These are phyloP conservation scores for Trichoderma semiorbis DNA, from an alignment of 2,329 filamentous ascomycete species.

Conservation along the genomic window DNA sequence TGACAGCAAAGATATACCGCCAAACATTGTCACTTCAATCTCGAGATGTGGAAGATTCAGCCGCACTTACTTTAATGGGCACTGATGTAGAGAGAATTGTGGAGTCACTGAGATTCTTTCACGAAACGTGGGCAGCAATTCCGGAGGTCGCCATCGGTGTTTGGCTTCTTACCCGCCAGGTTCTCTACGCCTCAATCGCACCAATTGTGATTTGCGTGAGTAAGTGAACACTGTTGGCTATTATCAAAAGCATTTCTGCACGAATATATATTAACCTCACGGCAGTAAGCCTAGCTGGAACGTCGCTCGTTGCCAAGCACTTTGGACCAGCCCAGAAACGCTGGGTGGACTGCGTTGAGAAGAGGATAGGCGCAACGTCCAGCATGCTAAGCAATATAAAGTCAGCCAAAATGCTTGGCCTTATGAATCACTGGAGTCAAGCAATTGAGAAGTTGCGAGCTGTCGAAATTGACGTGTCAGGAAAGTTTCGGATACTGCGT, in stretches of 20 bases:
- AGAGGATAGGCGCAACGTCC: background rate
- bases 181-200: background rate
- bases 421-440: background rate
- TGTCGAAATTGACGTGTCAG: background rate
- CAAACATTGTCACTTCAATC: constrained; percentile 37
- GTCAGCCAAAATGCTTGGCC: background rate
- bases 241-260: background rate
- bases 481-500: background rate
- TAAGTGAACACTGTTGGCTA: background rate
- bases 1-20: constrained; percentile 38
- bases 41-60: constrained; percentile 30
- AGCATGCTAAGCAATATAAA: background rate
- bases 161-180: constrained; percentile 14
- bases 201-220: background rate
- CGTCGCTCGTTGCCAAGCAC: background rate
- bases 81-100: constrained; percentile 40
- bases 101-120: constrained; percentile 24
- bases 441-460: background rate
- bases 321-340: background rate
- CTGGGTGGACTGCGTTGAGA: background rate
- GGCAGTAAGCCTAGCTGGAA: background rate
- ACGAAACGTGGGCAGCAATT: constrained; percentile 35
- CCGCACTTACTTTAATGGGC: constrained; percentile 43
- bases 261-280: background rate
- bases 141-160: constrained; percentile 23